Evolutionary conservation across 306 rosid genomes (phyloP).

Genomic region (Adenanthera pavonina): DNA sequence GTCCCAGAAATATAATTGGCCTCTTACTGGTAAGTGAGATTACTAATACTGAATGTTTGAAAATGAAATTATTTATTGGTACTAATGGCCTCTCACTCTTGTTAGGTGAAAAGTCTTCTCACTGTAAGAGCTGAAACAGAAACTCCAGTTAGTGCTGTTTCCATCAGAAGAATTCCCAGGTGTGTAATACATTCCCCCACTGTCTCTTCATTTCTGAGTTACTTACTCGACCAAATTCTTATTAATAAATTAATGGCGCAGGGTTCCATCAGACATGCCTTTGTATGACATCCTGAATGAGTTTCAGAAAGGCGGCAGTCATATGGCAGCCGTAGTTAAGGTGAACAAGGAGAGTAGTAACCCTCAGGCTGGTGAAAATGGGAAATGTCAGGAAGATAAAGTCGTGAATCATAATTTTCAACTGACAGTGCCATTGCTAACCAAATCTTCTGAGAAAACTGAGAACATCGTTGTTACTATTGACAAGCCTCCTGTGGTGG

Average conservation of each 20-base stretch:
- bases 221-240: slow-evolving; percentile 26
- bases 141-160: slow-evolving; percentile 68
- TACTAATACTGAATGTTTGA: slow-evolving; percentile 4
- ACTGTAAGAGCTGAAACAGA: slow-evolving; percentile 96
- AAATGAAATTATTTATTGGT: slow-evolving; percentile 16
- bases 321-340: slow-evolving; percentile 97
- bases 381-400: slow-evolving; percentile 52
- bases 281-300: slow-evolving; percentile 92
- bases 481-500: slow-evolving; percentile 54
- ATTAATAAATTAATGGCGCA: slow-evolving; percentile 44
- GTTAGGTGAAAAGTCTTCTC: slow-evolving; percentile 89
- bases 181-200: slow-evolving; percentile 35
- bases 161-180: slow-evolving; percentile 92
- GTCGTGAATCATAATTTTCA: slow-evolving; percentile 46
- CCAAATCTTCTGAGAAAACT: slow-evolving; percentile 46
- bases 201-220: slow-evolving; percentile 20
- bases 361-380: slow-evolving; percentile 50
- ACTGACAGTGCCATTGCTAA: slow-evolving; percentile 71
- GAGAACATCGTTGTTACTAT: slow-evolving; percentile 55
- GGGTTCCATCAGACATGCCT: slow-evolving; percentile 97
- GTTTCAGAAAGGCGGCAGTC: slow-evolving; percentile 97
- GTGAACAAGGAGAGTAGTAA: slow-evolving; percentile 55
- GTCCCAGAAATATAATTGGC: slow-evolving; percentile 85
- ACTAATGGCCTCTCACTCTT: slow-evolving; percentile 29
- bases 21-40: slow-evolving; percentile 75